Evolutionary conservation across 108 stramenopile genomes (phyloP).

Genomic region (Skeletonema potamos): DNA sequence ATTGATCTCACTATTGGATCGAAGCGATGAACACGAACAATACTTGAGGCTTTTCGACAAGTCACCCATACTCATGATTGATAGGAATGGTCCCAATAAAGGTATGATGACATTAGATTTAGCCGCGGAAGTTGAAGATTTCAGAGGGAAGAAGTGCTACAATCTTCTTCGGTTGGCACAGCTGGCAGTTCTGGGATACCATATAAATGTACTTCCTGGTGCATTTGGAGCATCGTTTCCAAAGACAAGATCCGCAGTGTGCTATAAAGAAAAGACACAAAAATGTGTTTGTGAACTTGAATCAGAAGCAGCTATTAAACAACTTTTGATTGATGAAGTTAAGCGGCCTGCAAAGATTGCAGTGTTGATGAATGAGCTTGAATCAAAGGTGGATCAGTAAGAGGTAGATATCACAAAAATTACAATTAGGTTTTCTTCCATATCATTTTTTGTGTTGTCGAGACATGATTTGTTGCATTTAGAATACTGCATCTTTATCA

Average conservation of each 20-base stretch:
- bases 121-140: constrained; percentile 72
- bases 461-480: too few relatives aligned
- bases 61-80: constrained; percentile 73
- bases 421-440: too few relatives aligned
- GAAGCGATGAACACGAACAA: constrained; percentile 27
- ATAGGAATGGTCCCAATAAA: constrained; percentile 58
- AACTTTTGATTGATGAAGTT: constrained; percentile 62
- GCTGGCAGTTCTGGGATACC: constrained; percentile 64
- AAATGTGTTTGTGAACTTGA: constrained; percentile 30
- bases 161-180: constrained; percentile 71
- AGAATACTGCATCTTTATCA: too few relatives aligned
- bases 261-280: constrained; percentile 17
- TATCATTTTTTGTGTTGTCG: too few relatives aligned
- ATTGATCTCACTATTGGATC: constrained; percentile 36
- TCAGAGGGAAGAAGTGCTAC: constrained; percentile 69
- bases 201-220: constrained; percentile 57
- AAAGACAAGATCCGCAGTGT: constrained; percentile 34
- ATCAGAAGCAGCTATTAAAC: constrained; percentile 43
- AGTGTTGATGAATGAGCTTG: constrained; percentile 41
- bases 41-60: constrained; percentile 50
- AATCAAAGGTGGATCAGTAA: neutral
- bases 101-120: constrained; percentile 65
- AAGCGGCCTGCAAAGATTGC: constrained; percentile 66
- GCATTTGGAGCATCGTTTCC: constrained; percentile 68
- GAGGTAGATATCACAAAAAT: too few relatives aligned